Evolutionary conservation across 129 eudicot species (phyloP), one percentile per base, ranked within the genome.

Genomic region (Chrysanthemum lavandulifolium): DNA sequence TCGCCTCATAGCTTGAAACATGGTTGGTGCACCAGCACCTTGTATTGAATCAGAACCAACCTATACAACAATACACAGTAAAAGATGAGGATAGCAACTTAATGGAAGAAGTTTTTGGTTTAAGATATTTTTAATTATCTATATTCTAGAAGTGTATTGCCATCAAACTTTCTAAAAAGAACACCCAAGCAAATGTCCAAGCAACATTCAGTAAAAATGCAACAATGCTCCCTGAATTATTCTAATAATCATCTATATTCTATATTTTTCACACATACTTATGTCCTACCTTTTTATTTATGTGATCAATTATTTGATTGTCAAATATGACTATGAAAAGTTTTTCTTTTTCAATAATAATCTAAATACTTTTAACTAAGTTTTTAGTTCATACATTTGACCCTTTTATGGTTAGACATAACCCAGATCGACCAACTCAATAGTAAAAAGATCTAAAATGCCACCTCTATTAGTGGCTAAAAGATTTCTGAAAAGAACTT

Each of bases 21-120:
- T 87, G 61, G 96, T 89, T 54, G 97, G 98, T 53, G 98, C 96
- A 73, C 98, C 98, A 73, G 98, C 98, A n/a, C 98, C 98, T 76
- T 93, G 98, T 74, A 79, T 73, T 74, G 98, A 93, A 68, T 85
- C 87, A 51, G 98, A 93, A 65, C 98, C 98, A 36, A 92, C 98
- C 98, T 92, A 84, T 25, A 80, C 61, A 81, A 63, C 71, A 64
- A 55, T 47, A 76, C 18, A 13, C 65, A 74, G 36, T 62, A 13
- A 62, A 76, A 76, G 25, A 51, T 54, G 27, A 53, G 13, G 78
- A 64, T 36, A 51, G 52, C 14, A 53, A 14, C 40, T 29, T 48
- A 15, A 68, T 23, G 11, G 40, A n/a, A 12, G 50, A 19, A 69
- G 54, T 21, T 29, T 33, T 19, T 36, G 71, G 64, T 7, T 49